Evolutionary conservation across 345 rosid genomes (phyloP), one percentile per base, ranked within the genome.

Genomic region (Nasturtium officinale): DNA sequence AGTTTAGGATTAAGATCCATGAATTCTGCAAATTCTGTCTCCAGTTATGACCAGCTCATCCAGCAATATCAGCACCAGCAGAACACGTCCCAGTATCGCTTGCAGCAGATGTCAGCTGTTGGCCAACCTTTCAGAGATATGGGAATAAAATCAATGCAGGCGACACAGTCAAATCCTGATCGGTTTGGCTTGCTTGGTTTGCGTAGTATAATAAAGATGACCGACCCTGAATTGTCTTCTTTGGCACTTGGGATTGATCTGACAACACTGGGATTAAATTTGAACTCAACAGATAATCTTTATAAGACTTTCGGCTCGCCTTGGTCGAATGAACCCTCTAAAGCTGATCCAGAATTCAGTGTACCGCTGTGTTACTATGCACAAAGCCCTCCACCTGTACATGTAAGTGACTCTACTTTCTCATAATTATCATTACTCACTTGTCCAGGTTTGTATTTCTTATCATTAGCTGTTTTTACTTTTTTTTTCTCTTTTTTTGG

Each of bases 231-330:
- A 80, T 79, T 86, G 42, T 84, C 89, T 6, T 81, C 93, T 33
- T 83, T 90, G 52, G 96, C 96, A 4, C 90, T 88, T 74, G 96
- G 96, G 79, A 89, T 93, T 70, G 98, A 93, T 68, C 74, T 93
- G 69, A 89, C 92, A 7, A 85, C 92, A 47, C 85, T 94, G 9
- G 97, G 98, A 33, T 79, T 91, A 69, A 87, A 89, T 72, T 81
- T 94, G 85, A 94, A 89, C 77, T 91, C 98, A 15, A 60, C 90
- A 6, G 96, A 89, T 64, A 85, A 80, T 82, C 93, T 94, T 71
- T 85, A 89, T 32, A 94, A 91, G 83, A 87, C 95, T 21, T 94
- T 94, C 64, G 89, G 88, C 65, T 94, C 98, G n/a, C 98, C 98
- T 18, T 94, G 96, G 97, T 87, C 96, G 15, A 95, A 91, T 56